Percentiles rank a stretch among this genome's conserved stretches.
Evolutionary conservation across 148 eudicot genomes (phyloP).

Genomic region (Rhododendron mucronatum): DNA sequence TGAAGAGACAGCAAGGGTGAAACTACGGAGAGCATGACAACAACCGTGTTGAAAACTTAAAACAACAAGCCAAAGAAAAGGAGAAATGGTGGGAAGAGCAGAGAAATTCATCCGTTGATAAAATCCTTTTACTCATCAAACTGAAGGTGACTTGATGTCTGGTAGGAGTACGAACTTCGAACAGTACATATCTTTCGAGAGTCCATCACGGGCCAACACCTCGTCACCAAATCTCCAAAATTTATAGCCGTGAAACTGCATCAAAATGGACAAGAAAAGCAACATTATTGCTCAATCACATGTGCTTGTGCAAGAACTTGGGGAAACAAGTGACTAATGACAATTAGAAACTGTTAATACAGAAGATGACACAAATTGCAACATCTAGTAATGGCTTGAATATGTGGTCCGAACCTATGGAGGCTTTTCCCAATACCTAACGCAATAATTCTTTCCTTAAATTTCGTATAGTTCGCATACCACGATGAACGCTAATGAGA

Average conservation of each 20-base stretch:
- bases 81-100: slow-evolving; percentile 1
- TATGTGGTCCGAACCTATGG: background rate
- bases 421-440: background rate
- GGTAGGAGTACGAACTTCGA: background rate
- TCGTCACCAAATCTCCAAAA: background rate
- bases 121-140: background rate
- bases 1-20: background rate
- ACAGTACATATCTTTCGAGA: background rate
- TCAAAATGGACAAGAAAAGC: background rate
- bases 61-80: background rate
- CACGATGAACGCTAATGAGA: background rate
- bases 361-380: background rate
- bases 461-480: background rate
- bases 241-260: background rate
- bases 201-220: background rate
- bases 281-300: background rate
- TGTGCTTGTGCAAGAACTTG: background rate
- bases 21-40: background rate
- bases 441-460: background rate
- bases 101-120: background rate
- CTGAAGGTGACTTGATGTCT: background rate
- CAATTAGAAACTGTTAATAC: background rate
- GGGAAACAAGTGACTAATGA: background rate
- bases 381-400: background rate
- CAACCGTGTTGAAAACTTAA: background rate